Conservation (phyloP, 495 filamentous ascomycete species). For the Arthonia radiata region DNA sequence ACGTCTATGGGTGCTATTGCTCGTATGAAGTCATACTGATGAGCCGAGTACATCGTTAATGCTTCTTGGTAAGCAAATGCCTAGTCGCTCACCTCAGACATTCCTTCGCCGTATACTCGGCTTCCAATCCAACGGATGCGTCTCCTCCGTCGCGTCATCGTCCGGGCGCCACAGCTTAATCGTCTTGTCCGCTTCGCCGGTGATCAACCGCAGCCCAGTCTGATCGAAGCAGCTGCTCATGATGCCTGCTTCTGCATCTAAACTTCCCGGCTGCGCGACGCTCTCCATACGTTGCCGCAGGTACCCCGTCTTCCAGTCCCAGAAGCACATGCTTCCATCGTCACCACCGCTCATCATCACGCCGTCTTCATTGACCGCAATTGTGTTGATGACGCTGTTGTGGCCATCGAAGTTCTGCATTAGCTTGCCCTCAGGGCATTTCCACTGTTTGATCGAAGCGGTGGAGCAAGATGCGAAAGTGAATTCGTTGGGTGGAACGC, state of each 20-base stretch:
- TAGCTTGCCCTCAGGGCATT: conserved; percentile 90
- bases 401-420: conserved; percentile 99
- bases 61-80: too few species aligned
- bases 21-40: too few species aligned
- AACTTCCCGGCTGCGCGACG: conserved; percentile 73
- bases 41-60: too few species aligned
- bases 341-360: conserved; percentile 89
- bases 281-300: conserved; percentile 71
- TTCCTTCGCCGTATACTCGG: conserved; percentile 53
- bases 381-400: conserved; percentile 83
- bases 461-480: conserved; percentile 87
- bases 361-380: conserved; percentile 85
- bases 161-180: conserved; percentile 95
- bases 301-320: conserved; percentile 97
- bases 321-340: conserved; percentile 91
- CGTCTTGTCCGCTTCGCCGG: conserved; percentile 91
- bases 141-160: conserved; percentile 68
- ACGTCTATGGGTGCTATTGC: too few species aligned
- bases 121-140: conserved; percentile 82
- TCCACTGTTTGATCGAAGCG: conserved; percentile 96
- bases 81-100: conserved; percentile 10
- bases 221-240: conserved; percentile 81
- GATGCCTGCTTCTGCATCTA: conserved; percentile 84
- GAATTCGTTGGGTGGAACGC: conserved; percentile 77
- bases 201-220: conserved; percentile 72